These are phyloP conservation scores for Aspergillus heteromorphus DNA, from an alignment of 495 filamentous ascomycete species.

Conservation along the genomic window DNA sequence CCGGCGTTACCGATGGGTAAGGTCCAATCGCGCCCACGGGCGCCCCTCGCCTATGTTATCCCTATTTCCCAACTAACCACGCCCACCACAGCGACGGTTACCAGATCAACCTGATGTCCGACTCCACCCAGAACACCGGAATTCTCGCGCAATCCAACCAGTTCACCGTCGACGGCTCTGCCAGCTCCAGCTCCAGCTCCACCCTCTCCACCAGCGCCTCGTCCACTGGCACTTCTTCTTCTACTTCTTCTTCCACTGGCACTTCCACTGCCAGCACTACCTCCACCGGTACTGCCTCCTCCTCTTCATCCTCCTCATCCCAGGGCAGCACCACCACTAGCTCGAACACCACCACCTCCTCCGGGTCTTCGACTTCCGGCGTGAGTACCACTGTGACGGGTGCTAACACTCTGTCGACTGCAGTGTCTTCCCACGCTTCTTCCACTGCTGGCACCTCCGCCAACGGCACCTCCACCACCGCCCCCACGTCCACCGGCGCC, in stretches of 20 bases:
- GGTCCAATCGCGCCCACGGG: neutral
- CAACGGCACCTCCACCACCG: neutral
- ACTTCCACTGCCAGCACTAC: constrained; percentile 7
- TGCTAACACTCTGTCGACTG: neutral
- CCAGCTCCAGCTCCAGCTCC: constrained; percentile 11
- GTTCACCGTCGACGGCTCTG: constrained; percentile 30
- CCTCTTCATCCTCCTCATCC: constrained; percentile 3
- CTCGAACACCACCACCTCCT: neutral
- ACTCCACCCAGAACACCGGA: constrained; percentile 25
- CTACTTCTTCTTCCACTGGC: constrained; percentile 14
- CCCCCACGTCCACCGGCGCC: neutral
- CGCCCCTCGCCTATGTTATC: neutral
- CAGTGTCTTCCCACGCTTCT: neutral
- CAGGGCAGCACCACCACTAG: neutral
- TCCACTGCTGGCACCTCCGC: neutral
- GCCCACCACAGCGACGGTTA: constrained; percentile 32
- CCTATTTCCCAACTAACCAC: too few species aligned
- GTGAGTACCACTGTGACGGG: neutral
- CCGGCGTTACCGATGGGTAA: constrained; percentile 26
- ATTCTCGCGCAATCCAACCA: constrained; percentile 39
- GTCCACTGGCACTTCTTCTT: constrained; percentile 6
- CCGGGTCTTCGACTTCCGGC: neutral
- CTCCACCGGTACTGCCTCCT: constrained; percentile 4
- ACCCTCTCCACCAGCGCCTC: constrained; percentile 12
- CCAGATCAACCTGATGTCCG: constrained; percentile 37